phyloP scores from a whole-genome alignment of 495 filamentous ascomycete species.

The Rhypophila decipiens region DNA sequence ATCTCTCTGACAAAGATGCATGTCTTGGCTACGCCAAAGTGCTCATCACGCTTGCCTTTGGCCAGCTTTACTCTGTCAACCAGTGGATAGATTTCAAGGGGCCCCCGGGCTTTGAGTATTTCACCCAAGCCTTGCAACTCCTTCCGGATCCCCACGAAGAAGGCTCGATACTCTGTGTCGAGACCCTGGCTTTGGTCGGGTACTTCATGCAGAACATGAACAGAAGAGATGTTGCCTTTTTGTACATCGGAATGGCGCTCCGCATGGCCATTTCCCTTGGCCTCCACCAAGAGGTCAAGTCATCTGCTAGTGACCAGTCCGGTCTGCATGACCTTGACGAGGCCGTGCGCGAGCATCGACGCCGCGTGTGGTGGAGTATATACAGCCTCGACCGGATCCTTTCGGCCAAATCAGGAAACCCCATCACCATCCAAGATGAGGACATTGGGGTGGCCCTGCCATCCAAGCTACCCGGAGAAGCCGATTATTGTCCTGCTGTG shows the following conservation, averaged over 20 bases:
- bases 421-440: slow-evolving; percentile 43
- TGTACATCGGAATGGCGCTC: slow-evolving; percentile 45
- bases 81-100: slow-evolving; percentile 44
- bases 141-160: slow-evolving; percentile 46
- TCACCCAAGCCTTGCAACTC: slow-evolving; percentile 40
- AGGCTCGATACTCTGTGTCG: slow-evolving; percentile 44
- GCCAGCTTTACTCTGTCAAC: slow-evolving; percentile 47
- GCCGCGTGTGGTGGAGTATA: slow-evolving; percentile 48
- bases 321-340: slow-evolving; percentile 13
- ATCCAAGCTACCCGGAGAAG: slow-evolving; percentile 15
- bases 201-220: slow-evolving; percentile 51
- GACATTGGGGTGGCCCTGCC: slow-evolving; percentile 43
- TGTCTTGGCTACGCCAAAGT: slow-evolving; percentile 27
- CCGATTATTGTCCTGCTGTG: slow-evolving; percentile 37
- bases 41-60: slow-evolving; percentile 44
- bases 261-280: slow-evolving; percentile 48
- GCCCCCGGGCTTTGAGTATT: slow-evolving; percentile 46
- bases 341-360: slow-evolving; percentile 32
- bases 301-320: neutral
- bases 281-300: slow-evolving; percentile 42
- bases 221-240: slow-evolving; percentile 41
- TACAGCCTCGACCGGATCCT: slow-evolving; percentile 46
- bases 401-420: slow-evolving; percentile 45
- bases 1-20: slow-evolving; percentile 17
- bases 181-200: slow-evolving; percentile 45